Evolutionary conservation across 495 filamentous ascomycete genomes (phyloP).

Genomic region (Podospora bellae-mahoneyi): DNA sequence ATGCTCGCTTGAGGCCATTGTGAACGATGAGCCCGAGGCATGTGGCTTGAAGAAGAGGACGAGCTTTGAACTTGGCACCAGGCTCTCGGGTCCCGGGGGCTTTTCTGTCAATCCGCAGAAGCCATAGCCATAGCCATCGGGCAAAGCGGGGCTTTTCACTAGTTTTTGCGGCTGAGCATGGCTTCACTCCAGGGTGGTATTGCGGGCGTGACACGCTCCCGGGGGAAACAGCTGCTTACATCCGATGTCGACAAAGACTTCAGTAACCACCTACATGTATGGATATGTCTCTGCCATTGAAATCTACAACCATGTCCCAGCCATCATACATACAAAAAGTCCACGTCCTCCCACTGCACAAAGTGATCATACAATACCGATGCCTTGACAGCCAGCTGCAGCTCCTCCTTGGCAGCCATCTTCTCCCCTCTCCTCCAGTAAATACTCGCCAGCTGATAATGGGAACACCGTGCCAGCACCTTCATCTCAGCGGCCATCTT

Average conservation of each 20-base stretch:
- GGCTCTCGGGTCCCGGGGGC: neutral
- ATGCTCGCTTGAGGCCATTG: neutral
- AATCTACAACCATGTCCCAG: neutral
- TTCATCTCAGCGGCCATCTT: neutral
- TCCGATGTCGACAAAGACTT: neutral
- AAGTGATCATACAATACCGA: neutral
- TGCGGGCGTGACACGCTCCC: neutral
- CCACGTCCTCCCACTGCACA: neutral
- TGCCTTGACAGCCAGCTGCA: neutral
- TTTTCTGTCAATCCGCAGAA: neutral
- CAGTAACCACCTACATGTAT: neutral
- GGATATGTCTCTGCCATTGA: neutral
- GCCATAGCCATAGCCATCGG: neutral
- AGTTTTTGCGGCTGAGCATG: neutral
- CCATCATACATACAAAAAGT: neutral
- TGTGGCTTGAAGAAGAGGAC: neutral
- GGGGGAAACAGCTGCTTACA: neutral
- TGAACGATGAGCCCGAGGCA: neutral
- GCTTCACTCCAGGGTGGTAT: neutral
- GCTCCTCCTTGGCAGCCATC: neutral
- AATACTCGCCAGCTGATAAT: slow-evolving; percentile 2
- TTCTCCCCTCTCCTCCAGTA: neutral
- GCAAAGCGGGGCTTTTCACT: neutral
- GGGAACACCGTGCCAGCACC: neutral
- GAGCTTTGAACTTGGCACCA: neutral